Evolutionary conservation across 2,329 filamentous ascomycete species (phyloP).

Genomic region (Orbilia blumenaviensis): DNA sequence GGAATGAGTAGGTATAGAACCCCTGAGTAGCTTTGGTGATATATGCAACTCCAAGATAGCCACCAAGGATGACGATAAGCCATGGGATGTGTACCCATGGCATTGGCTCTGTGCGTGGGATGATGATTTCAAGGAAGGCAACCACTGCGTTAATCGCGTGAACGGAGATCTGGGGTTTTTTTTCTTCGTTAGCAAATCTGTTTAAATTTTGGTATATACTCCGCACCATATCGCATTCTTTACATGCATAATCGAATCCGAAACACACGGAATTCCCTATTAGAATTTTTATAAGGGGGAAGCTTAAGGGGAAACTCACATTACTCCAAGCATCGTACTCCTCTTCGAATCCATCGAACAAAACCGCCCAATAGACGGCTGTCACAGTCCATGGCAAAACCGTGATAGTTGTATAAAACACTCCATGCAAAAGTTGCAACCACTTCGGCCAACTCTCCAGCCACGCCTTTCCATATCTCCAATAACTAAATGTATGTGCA

Average conservation of each 20-base stretch:
- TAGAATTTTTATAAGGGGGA: background rate
- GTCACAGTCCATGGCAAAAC: slow-evolving; percentile 75
- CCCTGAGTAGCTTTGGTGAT: slow-evolving; percentile 74
- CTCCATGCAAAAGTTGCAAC: slow-evolving; percentile 72
- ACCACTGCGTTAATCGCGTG: slow-evolving; percentile 79
- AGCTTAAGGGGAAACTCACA: slow-evolving; percentile 58
- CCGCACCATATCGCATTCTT: background rate
- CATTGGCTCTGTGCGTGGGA: slow-evolving; percentile 72
- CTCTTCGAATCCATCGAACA: slow-evolving; percentile 66
- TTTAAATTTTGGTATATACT: no score
- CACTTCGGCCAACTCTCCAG: slow-evolving; percentile 70
- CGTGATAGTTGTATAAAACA: slow-evolving; percentile 72
- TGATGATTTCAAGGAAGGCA: slow-evolving; percentile 77
- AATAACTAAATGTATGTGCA: slow-evolving; percentile 76
- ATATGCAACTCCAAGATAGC: slow-evolving; percentile 79
- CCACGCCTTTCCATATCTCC: slow-evolving; percentile 64
- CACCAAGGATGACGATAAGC: slow-evolving; percentile 73
- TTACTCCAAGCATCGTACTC: slow-evolving; percentile 68
- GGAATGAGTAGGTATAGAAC: slow-evolving; percentile 80
- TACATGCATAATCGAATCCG: background rate
- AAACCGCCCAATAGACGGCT: slow-evolving; percentile 74
- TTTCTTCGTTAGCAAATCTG: slow-evolving; percentile 18
- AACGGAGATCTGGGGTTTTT: slow-evolving; percentile 71
- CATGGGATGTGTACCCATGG: slow-evolving; percentile 74
- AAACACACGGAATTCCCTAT: background rate